Conservation (phyloP, 192 early-diverging fungal genomes). For the Podila verticillata region DNA sequence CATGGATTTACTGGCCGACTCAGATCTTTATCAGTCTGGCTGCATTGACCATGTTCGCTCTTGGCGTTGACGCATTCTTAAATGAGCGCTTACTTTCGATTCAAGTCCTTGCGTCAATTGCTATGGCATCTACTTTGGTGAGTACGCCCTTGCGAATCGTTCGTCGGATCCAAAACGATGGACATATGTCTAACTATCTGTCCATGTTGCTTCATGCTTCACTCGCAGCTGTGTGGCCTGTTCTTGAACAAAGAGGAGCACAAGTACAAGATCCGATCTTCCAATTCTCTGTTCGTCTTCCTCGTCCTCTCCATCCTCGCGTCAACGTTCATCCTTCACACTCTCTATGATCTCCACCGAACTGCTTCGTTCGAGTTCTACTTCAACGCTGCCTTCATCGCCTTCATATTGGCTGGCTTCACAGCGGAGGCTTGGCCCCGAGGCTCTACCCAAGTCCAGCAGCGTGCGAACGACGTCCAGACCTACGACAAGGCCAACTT, state of each 20-base stretch:
- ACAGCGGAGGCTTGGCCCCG: constrained; percentile 26
- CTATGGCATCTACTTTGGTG: constrained; percentile 24
- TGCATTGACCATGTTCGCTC: constrained; percentile 5
- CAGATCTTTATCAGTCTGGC: constrained; percentile 6
- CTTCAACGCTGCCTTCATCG: constrained; percentile 5
- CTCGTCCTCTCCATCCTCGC: constrained; percentile 11
- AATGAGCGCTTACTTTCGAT: not conserved
- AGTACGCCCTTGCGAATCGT: not conserved
- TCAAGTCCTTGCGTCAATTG: constrained; percentile 2
- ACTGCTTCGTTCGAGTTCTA: not conserved
- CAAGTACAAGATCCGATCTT: constrained; percentile 41
- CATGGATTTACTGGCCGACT: constrained; percentile 43
- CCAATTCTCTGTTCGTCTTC: constrained; percentile 18
- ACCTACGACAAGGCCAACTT: constrained; percentile 33
- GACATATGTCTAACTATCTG: not conserved
- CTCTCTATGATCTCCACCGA: not conserved
- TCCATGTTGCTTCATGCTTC: not conserved
- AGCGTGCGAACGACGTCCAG: constrained; percentile 8
- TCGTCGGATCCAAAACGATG: not conserved
- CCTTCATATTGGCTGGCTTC: constrained; percentile 11
- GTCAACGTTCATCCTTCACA: constrained; percentile 4
- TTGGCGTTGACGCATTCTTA: not conserved
- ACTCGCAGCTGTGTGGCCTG: constrained; percentile 5
- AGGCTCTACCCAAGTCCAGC: constrained; percentile 33
- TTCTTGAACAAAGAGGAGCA: constrained; percentile 38